Evolutionary conservation across 2,329 filamentous ascomycete genomes (phyloP), one percentile per base, ranked within the genome.

Genomic region (Mycosphaerella arachidis): DNA sequence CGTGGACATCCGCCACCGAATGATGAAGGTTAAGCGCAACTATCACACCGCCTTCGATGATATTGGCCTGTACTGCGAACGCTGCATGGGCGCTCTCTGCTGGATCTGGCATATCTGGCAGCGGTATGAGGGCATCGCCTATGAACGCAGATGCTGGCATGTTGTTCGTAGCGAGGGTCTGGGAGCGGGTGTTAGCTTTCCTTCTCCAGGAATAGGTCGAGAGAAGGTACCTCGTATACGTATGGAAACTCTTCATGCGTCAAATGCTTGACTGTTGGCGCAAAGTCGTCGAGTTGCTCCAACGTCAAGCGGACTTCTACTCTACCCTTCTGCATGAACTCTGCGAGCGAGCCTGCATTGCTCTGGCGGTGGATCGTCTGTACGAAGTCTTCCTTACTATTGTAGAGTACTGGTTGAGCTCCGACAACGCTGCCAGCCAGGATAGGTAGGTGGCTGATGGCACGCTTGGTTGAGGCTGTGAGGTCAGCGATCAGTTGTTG

Each of bases 11-110:
- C 6, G 62, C 63, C 4, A 67, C 63, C 0, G 62, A 58, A 30
- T 67, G 63, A 35, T 69, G 63, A 2, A 70, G 45, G 43, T 56
- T 66, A 30, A 70, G 48, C 20, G 57, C 60, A 8, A 68, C 55
- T 29, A 70, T 27, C 7, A 69, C 58, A 20, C 66, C 67, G 24
- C 63, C 63, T 7, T 60, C 18, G 57, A 68, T 57, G 59, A 67
- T 64, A 51, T 57, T 67, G 8, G 58, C 64, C 30, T 68, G 67
- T 10, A 67, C 60, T 6, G 63, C 58, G 43, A 67, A 67, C n/a
- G 55, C 60, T 9, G 63, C 60, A n/a, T 35, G 60, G 13, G 27
- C 57, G n/a, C 51, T 35, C 1, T 51, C 43, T 3, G 52, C 52
- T 20, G 58, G 40, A 18, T 61, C 58, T n/a, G 62, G 48, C 45